Evolutionary conservation across 1,284 basidiomycete species (phyloP), one percentile per base, ranked within the genome.

Genomic region (Cystobasidiaceae sp.): DNA sequence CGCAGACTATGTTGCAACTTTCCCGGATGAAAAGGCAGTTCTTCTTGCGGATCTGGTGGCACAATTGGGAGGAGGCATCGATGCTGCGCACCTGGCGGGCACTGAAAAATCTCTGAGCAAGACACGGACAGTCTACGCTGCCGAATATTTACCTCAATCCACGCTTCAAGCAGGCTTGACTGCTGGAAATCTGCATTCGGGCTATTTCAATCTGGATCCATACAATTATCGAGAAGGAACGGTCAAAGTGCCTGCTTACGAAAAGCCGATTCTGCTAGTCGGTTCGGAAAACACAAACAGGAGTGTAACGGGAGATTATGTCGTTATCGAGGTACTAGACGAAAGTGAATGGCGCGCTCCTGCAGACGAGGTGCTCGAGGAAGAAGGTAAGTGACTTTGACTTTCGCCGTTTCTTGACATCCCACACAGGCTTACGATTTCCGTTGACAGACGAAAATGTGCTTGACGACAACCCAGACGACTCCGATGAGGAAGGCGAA

Each of bases 201-300:
- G 96, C 0, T 87, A 93, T 75, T 99, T 97, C 80, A 93, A 90
- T 74, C 90, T 93, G 4, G 97, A 90, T 73, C 85, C 87, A 67
- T 98, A 91, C 80, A 98, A 98, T 76, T 98, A 94, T 74, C 82
- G 97, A 6, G 93, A 97, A 81, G 94, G 91, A 1, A 89, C 82
- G 46, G 93, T 97, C 17, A 82, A 84, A 4, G 86, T 88, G 0
- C 83, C 85, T 1, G 82, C 82, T 0, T 87, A 89, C 70, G 79
- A 81, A 17, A 91, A 89, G 72, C 87, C 91, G 0, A 82, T 98
- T 9, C 80, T 98, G 7, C 81, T 99, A 1, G 82, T 91, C 21
- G 93, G 94, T 0, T 82, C 93, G 28, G 87, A 94, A 76, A 85
- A 90, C 65, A 97, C 97, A 89, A 99, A 99, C 75, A 85, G 96